Evolutionary conservation across 2,329 filamentous ascomycete species (phyloP).

Genomic region (Fusarium begoniae): DNA sequence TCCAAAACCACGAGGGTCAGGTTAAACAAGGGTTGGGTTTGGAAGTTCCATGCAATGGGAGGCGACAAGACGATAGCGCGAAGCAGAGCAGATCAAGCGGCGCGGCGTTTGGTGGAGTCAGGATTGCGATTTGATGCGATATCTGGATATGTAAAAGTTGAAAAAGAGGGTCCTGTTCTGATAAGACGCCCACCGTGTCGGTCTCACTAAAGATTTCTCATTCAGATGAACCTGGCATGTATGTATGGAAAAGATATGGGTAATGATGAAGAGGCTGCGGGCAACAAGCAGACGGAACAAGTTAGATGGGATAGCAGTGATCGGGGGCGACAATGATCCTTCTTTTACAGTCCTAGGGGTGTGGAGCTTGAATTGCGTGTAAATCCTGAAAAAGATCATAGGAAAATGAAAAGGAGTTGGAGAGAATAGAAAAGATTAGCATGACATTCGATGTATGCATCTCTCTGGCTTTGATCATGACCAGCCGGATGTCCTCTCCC

Average conservation of each 20-base stretch:
- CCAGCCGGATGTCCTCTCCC: background rate
- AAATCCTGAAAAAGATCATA: background rate
- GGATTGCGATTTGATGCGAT: conserved; percentile 29
- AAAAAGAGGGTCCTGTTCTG: conserved; percentile 43
- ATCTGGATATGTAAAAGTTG: conserved; percentile 29
- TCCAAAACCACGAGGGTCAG: conserved; percentile 27
- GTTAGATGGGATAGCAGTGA: conserved; percentile 14
- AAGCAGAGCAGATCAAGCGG: conserved; percentile 39
- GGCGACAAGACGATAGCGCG: conserved; percentile 32
- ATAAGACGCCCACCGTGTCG: conserved; percentile 40
- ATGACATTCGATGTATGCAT: conserved; percentile 37
- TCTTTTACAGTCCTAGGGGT: conserved; percentile 16
- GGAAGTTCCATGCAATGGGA: conserved; percentile 32
- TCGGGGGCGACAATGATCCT: conserved; percentile 32
- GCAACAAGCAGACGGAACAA: conserved; percentile 4
- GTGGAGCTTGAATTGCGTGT: conserved; percentile 22
- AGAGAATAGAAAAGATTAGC: conserved; percentile 17
- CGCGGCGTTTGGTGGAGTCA: conserved; percentile 38
- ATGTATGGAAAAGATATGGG: conserved; percentile 9
- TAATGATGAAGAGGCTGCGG: background rate
- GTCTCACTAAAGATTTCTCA: conserved; percentile 21
- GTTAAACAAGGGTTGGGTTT: conserved; percentile 28
- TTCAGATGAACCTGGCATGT: conserved; percentile 19
- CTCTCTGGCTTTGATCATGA: conserved; percentile 27
- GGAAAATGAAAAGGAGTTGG: background rate